Evolutionary conservation across 495 filamentous ascomycete genomes (phyloP), one percentile per base, ranked within the genome.

Genomic region (Oleoguttula mirabilis): DNA sequence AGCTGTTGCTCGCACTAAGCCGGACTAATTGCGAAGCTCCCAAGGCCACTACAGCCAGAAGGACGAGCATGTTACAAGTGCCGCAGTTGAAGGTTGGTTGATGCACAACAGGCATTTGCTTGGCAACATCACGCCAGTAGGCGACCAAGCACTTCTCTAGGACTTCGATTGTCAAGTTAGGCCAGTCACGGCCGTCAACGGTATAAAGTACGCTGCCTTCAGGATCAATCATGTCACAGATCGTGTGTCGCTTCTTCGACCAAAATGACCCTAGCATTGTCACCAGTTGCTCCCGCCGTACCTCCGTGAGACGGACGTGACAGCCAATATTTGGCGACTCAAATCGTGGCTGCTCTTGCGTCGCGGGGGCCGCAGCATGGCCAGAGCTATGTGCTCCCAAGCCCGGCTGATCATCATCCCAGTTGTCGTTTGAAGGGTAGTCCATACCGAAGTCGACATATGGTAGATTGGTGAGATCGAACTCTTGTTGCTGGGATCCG

Each of bases 371-470:
- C 7, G 3, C 34, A 4, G 34, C 7, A n/a, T n/a, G n/a, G n/a
- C n/a, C n/a, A n/a, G n/a, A n/a, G n/a, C n/a, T n/a, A 8, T 7
- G 6, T 16, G 32, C 17, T n/a, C n/a, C n/a, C n/a, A n/a, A n/a
- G n/a, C n/a, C n/a, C n/a, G n/a, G n/a, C 27, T 16, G 12, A 8
- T 3, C 39, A 19, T 19, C 8, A 8, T 5, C 21, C 15, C n/a
- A 16, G 16, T 21, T 37, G 4, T 31, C 39, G 4, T 25, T 23
- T 7, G 30, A 3, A 6, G 41, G 11, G 21, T 22, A 44, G 10
- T 44, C 31, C 31, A 44, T 15, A 19, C 41, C 41, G 21, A 44
- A 44, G 32, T 44, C 41, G 3, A 44, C 11, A 24, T 21, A 44
- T 12, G 32, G 41, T 19, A 44, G 10, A 19, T 35, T 44, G 7